Base-by-base conservation (phyloP, 176 grass and related monocot species). In the Phragmites australis region DNA sequence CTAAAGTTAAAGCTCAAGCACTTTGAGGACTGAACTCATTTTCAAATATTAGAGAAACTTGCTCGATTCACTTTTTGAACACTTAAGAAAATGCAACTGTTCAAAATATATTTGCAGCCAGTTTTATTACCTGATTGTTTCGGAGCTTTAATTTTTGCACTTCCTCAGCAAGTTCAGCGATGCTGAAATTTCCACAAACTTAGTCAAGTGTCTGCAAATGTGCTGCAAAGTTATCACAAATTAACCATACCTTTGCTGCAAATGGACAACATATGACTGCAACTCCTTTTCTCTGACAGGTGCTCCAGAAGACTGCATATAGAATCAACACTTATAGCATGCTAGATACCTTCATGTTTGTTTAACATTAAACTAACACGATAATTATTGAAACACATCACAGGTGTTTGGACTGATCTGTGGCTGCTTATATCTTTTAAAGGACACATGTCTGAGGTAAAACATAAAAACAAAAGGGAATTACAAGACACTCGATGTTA, bases 171-270 rank as follows among this genome's bases (percentile, higher is more conserved):
- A 97, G 91, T 88, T 91, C 79, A 22, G 19, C 40, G 51, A 91
- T 64, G 62, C 94, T 93, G 91, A 42, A 90, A 66, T 53, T 76
- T 76, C 49, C 51, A 58, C 25, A 86, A 87, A 74, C 9, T 71
- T 40, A 70, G 51, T 76, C 23, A 65, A 48, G 26, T 63, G 18
- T 47, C 30, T 78, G 51, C 52, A 58, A 76, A 74, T 54, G 78
- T 21, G 17, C 45, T 47, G 26, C 46, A 75, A 14, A 41, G 56
- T 40, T 52, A 73, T 23, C 2, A 80, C 15, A 80, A 42, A n/a
- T 15, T 68, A 65, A 21, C 1, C 62, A 70, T 86, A 94, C 94
- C 94, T 92, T 91, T 81, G 87, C 44, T 97, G 87, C 82, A 97
- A 74, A 69, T 89, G 53, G 77, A 82, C 8, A 15, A 90, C 16